Base-by-base conservation (phyloP, 345 rosid species). In the Eucalyptus curtisii region DNA sequence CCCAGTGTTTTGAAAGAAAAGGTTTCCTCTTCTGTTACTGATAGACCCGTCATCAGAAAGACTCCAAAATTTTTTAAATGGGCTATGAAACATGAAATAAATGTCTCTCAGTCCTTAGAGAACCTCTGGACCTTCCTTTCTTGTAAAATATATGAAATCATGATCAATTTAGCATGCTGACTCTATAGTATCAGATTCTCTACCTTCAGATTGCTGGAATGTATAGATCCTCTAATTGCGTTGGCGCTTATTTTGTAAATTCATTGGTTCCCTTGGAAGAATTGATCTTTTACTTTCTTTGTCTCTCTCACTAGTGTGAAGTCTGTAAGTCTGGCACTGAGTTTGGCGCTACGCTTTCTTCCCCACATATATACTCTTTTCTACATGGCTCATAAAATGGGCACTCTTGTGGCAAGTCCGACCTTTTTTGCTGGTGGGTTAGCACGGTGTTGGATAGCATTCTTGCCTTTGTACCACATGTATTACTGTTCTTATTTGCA, bases 321-420 rank as follows among this genome's bases (percentile, higher is more conserved):
- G 98, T 97, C 81, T 96, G 99, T 27, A n/a, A 96, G 99, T 87
- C 92, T 95, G 13, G 99, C 99, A 88, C 89, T 97, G 92, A 95
- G 90, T n/a, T 94, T 94, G 99, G 93, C 98, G 99, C 76, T 97
- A 97, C 94, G 95, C 89, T 93, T 97, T 85, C 88, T 97, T 89
- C 98, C 97, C 59, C 97, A 95, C 92, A 92, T 96, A 87, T 96
- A 97, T 90, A 97, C 99, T 68, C 92, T 97, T 48, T 96, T 96
- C 90, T 96, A 96, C 93, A 48, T 91, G 91, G 96, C 99, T n/a
- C 99, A 97, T 92, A 95, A 92, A 45, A 91, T 89, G 52, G 98
- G 99, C 86, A 92, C 94, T 90, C 97, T 93, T 5, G 97, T 97
- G 90, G 98, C 97, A 89, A 91, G 94, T 86, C 99, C 99, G 14